Evolutionary conservation across 257 asterid genomes (phyloP).

Genomic region (Primulina eburnea): DNA sequence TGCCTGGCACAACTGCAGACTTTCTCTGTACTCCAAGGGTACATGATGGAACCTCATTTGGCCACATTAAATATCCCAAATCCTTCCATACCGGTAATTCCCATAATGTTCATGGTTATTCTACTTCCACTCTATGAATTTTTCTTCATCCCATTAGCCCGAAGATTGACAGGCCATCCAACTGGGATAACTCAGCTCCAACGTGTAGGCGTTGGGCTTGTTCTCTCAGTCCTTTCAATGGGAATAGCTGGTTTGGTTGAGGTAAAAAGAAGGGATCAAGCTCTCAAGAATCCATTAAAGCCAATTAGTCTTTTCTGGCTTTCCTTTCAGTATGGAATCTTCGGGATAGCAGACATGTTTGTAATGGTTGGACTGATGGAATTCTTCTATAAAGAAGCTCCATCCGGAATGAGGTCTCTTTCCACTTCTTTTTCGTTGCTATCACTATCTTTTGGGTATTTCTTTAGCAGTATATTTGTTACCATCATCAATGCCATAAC

Average conservation of each 20-base stretch:
- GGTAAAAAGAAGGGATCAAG: conserved; percentile 41
- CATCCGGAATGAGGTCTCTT: conserved; percentile 55
- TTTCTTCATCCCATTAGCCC: conserved; percentile 41
- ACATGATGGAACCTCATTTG: conserved; percentile 37
- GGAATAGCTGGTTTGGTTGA: conserved; percentile 41
- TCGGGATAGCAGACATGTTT: conserved; percentile 61
- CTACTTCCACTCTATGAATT: conserved; percentile 47
- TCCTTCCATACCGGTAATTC: conserved; percentile 51
- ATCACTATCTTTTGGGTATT: conserved; percentile 45
- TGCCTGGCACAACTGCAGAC: conserved; percentile 55
- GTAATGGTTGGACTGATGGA: conserved; percentile 57
- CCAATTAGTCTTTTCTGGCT: conserved; percentile 57
- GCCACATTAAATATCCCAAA: conserved; percentile 40
- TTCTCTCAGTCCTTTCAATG: conserved; percentile 43
- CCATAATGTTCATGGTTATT: conserved; percentile 41
- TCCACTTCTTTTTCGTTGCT: conserved; percentile 48
- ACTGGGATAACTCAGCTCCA: conserved; percentile 52
- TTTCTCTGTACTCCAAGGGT: conserved; percentile 50
- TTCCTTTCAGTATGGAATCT: conserved; percentile 50
- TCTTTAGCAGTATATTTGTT: conserved; percentile 46
- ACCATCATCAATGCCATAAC: conserved; percentile 38
- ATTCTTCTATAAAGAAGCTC: conserved; percentile 59
- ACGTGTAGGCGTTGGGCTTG: conserved; percentile 48
- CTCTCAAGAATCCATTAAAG: conserved; percentile 30
- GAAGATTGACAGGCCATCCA: conserved; percentile 41